Conservation (phyloP, 2,329 filamentous ascomycete genomes). For the Diaporthe australafricana region DNA sequence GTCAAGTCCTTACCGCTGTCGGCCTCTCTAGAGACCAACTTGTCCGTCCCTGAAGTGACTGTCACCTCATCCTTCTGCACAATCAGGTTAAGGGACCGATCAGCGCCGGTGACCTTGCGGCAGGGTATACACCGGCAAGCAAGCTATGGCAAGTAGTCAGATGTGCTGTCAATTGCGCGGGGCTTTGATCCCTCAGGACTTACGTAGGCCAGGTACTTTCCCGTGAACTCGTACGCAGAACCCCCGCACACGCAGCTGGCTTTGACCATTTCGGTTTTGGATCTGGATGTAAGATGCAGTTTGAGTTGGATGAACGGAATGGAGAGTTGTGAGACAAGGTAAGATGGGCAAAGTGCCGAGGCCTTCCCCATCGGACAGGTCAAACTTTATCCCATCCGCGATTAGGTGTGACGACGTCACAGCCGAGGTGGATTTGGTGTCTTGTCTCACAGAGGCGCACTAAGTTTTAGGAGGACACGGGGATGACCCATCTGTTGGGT, state of each 20-base stretch:
- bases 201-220: constrained; percentile 21
- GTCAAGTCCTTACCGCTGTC: constrained; percentile 30
- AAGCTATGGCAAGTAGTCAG: constrained; percentile 2
- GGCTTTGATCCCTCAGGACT: not conserved
- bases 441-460: not conserved
- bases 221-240: constrained; percentile 29
- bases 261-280: constrained; percentile 25
- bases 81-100: constrained; percentile 28
- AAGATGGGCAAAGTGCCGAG: not conserved
- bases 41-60: constrained; percentile 20
- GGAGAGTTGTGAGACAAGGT: not conserved
- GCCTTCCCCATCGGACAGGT: not conserved
- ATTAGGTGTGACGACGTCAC: constrained; percentile 2
- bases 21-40: constrained; percentile 23
- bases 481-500: not conserved
- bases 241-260: constrained; percentile 31
- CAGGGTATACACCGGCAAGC: constrained; percentile 30
- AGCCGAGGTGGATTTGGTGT: not conserved
- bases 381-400: constrained; percentile 1
- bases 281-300: not conserved
- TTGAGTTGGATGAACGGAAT: not conserved
- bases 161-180: not conserved
- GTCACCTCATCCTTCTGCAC: constrained; percentile 17
- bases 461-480: not conserved
- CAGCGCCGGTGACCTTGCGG: constrained; percentile 32